A percentile compares a stretch with the other conserved stretches of the same genome.
phyloP scores from a whole-genome alignment of 768 basidiomycete genomes.

The Phlegmacium glaucopus region DNA sequence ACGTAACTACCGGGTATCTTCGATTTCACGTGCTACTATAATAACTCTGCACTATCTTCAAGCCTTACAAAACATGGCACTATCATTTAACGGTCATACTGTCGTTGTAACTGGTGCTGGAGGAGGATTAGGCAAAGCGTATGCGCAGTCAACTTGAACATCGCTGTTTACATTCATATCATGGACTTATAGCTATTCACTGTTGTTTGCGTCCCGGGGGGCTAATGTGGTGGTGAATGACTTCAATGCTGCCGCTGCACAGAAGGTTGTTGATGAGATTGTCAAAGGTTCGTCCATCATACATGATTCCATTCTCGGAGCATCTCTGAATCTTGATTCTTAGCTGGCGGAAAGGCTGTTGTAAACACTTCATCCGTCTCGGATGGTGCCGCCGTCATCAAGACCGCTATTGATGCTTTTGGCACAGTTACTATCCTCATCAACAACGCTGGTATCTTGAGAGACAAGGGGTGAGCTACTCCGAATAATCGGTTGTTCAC shows the following conservation, averaged over 20 bases:
- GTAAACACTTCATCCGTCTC: conserved; percentile 83
- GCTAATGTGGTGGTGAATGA: conserved; percentile 97
- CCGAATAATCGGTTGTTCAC: neutral
- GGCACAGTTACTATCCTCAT: conserved; percentile 85
- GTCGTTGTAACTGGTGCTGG: conserved; percentile 95
- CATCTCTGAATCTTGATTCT: neutral
- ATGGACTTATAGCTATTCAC: conserved; percentile 63
- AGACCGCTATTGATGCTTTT: conserved; percentile 82
- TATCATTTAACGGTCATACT: conserved; percentile 86
- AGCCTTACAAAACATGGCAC: conserved; percentile 39
- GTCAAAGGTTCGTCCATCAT: conserved; percentile 51
- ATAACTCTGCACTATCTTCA: too few relatives aligned
- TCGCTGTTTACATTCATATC: conserved; percentile 3
- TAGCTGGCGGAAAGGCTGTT: conserved; percentile 88
- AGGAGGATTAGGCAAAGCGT: conserved; percentile 92
- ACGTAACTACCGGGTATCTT: too few relatives aligned
- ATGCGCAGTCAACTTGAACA: conserved; percentile 26
- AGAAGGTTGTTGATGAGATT: conserved; percentile 91
- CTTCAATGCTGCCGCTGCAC: conserved; percentile 82
- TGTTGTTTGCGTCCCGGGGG: conserved; percentile 88
- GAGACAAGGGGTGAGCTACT: conserved; percentile 65
- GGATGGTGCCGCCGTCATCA: conserved; percentile 83
- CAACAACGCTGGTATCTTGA: conserved; percentile 93
- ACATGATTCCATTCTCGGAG: too few relatives aligned
- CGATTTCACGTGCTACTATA: too few relatives aligned